Percentiles rank a stretch among this genome's conserved stretches.
Evolutionary conservation across 768 basidiomycete species (phyloP).

Genomic region (Leccinum rimulosum): DNA sequence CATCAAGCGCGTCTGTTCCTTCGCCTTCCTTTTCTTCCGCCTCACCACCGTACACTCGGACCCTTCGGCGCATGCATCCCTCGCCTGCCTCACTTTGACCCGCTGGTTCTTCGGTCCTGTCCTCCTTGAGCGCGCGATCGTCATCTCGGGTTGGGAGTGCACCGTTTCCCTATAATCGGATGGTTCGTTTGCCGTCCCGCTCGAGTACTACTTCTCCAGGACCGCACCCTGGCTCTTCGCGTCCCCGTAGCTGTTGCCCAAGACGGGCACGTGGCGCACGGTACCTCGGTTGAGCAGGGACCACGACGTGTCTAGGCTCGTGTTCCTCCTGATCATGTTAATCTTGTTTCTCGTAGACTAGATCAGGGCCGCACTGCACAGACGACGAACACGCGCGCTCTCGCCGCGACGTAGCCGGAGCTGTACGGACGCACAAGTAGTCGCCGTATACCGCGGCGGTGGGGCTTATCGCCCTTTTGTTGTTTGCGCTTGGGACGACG

Average conservation of each 20-base stretch:
- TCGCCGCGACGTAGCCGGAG: conserved; percentile 5
- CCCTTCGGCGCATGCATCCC: conserved; percentile 51
- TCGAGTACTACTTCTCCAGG: conserved; percentile 52
- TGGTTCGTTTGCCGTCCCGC: conserved; percentile 45
- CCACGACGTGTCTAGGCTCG: conserved; percentile 92
- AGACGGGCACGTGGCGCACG: conserved; percentile 39
- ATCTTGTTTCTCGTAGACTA: conserved; percentile 43
- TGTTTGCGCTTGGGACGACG: conserved; percentile 79
- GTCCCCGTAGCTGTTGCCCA: conserved; percentile 31
- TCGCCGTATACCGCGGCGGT: conserved; percentile 49
- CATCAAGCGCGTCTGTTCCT: conserved; percentile 86
- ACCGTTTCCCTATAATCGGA: conserved; percentile 57
- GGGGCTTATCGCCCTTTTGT: conserved; percentile 57
- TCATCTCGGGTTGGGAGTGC: conserved; percentile 74
- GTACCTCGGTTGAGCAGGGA: conserved; percentile 71
- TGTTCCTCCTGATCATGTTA: conserved; percentile 43
- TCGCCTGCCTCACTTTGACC: conserved; percentile 61
- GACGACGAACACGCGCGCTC: conserved; percentile 39
- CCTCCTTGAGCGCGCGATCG: conserved; percentile 62
- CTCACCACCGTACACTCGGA: conserved; percentile 45
- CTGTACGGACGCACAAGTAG: conserved; percentile 43
- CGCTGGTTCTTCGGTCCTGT: conserved; percentile 66
- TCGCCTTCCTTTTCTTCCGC: conserved; percentile 55
- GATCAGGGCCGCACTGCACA: conserved; percentile 38
- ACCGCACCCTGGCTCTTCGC: conserved; percentile 64